Evolutionary conservation across 345 rosid genomes (phyloP).

Genomic region (Eutrema yunnanense): DNA sequence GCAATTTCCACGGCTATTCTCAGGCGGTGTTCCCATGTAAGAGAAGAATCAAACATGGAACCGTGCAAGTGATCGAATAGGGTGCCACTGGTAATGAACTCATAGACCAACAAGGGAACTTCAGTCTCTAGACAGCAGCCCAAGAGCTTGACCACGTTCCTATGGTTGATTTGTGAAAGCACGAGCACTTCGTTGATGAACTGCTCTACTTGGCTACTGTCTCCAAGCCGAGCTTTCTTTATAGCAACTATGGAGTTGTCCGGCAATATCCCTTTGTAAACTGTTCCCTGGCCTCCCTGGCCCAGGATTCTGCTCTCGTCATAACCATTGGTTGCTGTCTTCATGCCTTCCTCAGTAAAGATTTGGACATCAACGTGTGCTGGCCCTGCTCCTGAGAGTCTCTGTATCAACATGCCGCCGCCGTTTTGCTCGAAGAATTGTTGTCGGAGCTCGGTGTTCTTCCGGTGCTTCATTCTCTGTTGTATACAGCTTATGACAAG

Average conservation of each 20-base stretch:
- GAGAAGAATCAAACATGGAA: not conserved
- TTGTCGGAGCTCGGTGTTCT: not conserved
- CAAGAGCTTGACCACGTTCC: conserved; percentile 3
- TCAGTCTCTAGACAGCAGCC: conserved; percentile 19
- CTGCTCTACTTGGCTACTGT: conserved; percentile 13
- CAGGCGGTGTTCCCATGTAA: conserved; percentile 30
- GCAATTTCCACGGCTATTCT: conserved; percentile 34
- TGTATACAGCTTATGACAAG: not conserved
- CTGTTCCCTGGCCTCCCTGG: conserved; percentile 34
- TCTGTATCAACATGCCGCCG: not conserved
- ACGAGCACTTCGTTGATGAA: conserved; percentile 30
- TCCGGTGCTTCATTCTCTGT: not conserved
- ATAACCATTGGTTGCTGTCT: conserved; percentile 25
- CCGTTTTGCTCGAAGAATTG: conserved; percentile 18
- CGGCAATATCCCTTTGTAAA: conserved; percentile 31
- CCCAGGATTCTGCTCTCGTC: conserved; percentile 20
- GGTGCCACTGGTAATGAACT: conserved; percentile 17
- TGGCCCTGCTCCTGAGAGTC: conserved; percentile 8
- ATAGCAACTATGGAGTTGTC: conserved; percentile 15
- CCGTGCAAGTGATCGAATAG: conserved; percentile 22
- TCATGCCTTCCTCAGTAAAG: conserved; percentile 24
- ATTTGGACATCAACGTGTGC: conserved; percentile 14
- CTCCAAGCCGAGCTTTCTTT: conserved; percentile 15
- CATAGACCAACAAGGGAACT: conserved; percentile 20
- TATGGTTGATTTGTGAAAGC: conserved; percentile 25